phyloP scores from a whole-genome alignment of 495 filamentous ascomycete genomes.

The Tirmania nivea region DNA sequence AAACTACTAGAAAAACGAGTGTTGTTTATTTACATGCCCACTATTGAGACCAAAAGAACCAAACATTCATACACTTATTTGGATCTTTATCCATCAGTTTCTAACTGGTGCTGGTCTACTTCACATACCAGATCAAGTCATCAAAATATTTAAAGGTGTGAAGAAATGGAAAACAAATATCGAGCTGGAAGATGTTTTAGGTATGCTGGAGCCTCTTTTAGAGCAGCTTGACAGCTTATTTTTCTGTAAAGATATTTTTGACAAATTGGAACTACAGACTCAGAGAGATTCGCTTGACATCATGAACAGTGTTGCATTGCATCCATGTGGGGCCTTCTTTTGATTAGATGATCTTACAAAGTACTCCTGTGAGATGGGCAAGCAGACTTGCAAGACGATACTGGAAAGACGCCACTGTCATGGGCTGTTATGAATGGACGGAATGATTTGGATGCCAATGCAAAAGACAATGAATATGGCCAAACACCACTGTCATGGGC shows the following conservation, averaged over 20 bases:
- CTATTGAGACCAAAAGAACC: neutral
- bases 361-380: neutral
- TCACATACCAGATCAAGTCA: neutral
- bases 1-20: neutral
- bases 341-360: neutral
- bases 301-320: neutral
- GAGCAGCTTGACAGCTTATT: neutral
- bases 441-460: constrained; percentile 5
- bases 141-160: neutral
- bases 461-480: constrained; percentile 8
- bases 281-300: neutral
- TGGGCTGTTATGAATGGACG: no score
- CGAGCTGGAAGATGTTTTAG: neutral
- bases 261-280: neutral
- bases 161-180: neutral
- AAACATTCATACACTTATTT: neutral
- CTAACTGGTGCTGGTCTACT: neutral
- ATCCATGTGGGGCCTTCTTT: neutral
- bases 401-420: constrained; percentile 13
- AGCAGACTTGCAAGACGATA: neutral
- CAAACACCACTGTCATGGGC: constrained; percentile 17
- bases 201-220: neutral
- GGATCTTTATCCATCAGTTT: neutral
- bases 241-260: neutral
- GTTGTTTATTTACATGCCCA: neutral